Evolutionary conservation across 139 green algal genomes (phyloP).

Genomic region (Coelastrella sp.): DNA sequence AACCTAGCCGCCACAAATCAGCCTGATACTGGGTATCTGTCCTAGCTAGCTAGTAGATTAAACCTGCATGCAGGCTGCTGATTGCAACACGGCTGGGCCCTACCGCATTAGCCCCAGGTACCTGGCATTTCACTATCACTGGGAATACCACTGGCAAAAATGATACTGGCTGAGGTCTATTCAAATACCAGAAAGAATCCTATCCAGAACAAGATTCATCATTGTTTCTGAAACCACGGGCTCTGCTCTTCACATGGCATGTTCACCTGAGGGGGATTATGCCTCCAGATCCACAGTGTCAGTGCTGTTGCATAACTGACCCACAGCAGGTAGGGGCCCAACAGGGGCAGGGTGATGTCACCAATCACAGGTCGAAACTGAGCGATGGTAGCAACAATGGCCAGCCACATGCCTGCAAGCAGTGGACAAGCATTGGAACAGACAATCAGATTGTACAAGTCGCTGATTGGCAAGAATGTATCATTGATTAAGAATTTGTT

Average conservation of each 20-base stretch:
- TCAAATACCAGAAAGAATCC: no score
- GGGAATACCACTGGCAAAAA: no score
- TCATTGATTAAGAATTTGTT: no score
- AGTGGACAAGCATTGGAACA: not conserved
- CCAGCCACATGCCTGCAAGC: slow-evolving; percentile 45
- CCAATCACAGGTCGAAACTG: slow-evolving; percentile 38
- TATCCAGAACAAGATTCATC: not conserved
- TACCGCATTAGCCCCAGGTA: no score
- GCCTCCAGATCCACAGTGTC: slow-evolving; percentile 44
- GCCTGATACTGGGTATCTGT: no score
- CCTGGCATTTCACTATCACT: no score
- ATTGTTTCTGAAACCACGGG: not conserved
- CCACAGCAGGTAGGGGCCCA: slow-evolving; percentile 49
- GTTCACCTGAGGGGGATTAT: slow-evolving; percentile 24
- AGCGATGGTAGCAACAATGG: slow-evolving; percentile 42
- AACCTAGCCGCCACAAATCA: no score
- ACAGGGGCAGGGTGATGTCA: slow-evolving; percentile 26
- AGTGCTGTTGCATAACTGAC: slow-evolving; percentile 44
- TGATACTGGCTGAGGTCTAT: no score
- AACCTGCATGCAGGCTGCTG: no score
- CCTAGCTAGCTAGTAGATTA: no score
- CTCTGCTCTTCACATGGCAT: not conserved
- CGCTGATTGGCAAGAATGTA: not conserved
- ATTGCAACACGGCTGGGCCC: no score
- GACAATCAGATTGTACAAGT: not conserved